Percentiles rank a stretch among this genome's conserved stretches.
These are phyloP conservation scores for Diaporthe destruens DNA, from an alignment of 2,329 filamentous ascomycete genomes.

Conservation along the genomic window DNA sequence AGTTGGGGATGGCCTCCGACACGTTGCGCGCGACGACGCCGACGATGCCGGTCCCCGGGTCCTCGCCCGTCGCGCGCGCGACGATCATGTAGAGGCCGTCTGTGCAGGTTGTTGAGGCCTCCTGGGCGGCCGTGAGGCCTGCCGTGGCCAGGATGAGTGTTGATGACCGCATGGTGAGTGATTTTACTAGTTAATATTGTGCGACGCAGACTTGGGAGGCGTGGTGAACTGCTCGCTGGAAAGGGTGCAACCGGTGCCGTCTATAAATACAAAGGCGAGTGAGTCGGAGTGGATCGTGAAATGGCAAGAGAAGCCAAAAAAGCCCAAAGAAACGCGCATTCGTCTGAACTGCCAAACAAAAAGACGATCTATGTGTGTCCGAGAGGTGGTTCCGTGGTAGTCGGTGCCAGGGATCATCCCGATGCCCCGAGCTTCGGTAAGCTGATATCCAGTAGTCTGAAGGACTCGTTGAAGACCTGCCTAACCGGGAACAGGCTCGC, in stretches of 20 bases:
- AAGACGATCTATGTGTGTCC: background rate
- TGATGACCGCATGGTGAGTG: constrained; percentile 1
- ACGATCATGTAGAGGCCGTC: constrained; percentile 46
- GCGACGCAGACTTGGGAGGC: background rate
- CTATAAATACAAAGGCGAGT: background rate
- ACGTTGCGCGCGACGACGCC: constrained; percentile 46
- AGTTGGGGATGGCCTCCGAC: constrained; percentile 42
- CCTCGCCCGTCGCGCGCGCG: constrained; percentile 45
- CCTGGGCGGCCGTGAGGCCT: constrained; percentile 28
- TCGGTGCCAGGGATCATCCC: constrained; percentile 4
- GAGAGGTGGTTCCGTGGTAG: background rate
- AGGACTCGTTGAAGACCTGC: background rate
- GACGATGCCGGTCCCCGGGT: constrained; percentile 43
- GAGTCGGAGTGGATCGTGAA: background rate
- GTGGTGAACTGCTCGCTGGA: no score
- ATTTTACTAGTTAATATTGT: background rate
- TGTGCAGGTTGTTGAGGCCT: constrained; percentile 26
- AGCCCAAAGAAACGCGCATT: background rate
- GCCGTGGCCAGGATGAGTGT: constrained; percentile 12
- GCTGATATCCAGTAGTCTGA: background rate
- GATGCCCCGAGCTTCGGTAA: constrained; percentile 1
- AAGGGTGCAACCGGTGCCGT: background rate
- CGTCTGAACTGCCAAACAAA: constrained; percentile 5
- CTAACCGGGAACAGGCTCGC: constrained; percentile 8
- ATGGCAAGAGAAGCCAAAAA: background rate